Percentiles rank a stretch among this genome's conserved stretches.
Evolutionary conservation across 306 rosid species (phyloP).

Genomic region (Crataegus laevigata): DNA sequence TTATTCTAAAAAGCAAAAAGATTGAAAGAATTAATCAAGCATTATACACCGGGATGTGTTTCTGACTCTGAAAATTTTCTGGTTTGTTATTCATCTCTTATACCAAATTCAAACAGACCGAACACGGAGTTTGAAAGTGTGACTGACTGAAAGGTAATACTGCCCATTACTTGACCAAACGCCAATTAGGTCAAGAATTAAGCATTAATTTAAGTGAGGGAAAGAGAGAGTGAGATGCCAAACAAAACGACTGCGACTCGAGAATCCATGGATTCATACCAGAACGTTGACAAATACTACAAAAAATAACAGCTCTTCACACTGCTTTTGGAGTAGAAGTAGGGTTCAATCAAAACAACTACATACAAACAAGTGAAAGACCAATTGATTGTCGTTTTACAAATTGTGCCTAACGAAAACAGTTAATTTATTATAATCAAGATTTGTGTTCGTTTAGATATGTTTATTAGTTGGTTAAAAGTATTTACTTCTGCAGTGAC

Average conservation of each 20-base stretch:
- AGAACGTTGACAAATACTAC: slow-evolving; percentile 2
- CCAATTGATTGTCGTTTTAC: background rate
- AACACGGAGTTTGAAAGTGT: slow-evolving; percentile 14
- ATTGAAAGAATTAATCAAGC: too few relatives aligned
- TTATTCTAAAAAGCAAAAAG: too few relatives aligned
- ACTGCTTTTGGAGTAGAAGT: background rate
- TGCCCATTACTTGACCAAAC: background rate
- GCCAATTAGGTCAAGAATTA: background rate
- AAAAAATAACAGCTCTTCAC: background rate
- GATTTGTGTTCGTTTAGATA: background rate
- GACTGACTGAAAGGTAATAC: background rate
- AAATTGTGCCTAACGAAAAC: background rate
- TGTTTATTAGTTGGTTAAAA: too few relatives aligned
- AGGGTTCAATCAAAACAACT: background rate
- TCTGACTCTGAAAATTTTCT: too few relatives aligned
- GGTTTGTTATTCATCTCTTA: too few relatives aligned
- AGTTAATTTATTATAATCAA: background rate
- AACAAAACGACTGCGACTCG: background rate
- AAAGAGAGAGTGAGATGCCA: background rate
- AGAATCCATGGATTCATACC: slow-evolving; percentile 6
- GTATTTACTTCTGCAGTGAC: too few relatives aligned
- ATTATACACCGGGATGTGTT: too few relatives aligned
- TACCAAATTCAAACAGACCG: background rate
- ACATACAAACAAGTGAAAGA: too few relatives aligned
- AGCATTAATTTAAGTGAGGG: background rate